Conservation (phyloP, 805 yeast species). For the Candida methanosorbosa region DNA sequence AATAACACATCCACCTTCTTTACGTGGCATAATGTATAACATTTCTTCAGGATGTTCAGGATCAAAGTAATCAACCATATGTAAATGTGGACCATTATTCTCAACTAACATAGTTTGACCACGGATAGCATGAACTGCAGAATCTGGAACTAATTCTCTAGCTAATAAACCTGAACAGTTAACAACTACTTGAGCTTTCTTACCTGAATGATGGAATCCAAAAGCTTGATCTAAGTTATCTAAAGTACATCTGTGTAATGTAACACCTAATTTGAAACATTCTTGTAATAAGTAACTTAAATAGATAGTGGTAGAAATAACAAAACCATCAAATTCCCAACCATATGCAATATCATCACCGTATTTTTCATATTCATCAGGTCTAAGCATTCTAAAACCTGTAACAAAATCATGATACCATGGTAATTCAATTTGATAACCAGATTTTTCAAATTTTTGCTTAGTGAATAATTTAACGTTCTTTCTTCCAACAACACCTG, state of each 20-base stretch:
- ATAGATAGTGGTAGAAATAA: conserved; percentile 21
- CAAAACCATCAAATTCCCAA: conserved; percentile 29
- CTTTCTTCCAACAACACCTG: conserved; percentile 34
- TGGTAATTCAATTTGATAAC: conserved; percentile 16
- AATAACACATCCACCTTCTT: conserved; percentile 63
- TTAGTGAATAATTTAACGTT: conserved; percentile 11
- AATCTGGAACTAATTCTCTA: conserved; percentile 32
- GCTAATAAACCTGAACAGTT: conserved; percentile 53
- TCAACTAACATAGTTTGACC: conserved; percentile 52
- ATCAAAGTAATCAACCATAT: conserved; percentile 18
- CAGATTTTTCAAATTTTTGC: conserved; percentile 6
- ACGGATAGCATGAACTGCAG: conserved; percentile 38
- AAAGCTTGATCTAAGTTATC: conserved; percentile 41
- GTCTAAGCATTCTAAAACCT: conserved; percentile 26
- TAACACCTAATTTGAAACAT: conserved; percentile 38
- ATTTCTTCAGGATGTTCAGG: conserved; percentile 32
- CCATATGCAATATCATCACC: conserved; percentile 28
- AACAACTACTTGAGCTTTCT: conserved; percentile 39
- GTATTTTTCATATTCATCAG: conserved; percentile 26
- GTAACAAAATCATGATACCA: conserved; percentile 44
- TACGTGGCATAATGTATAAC: conserved; percentile 58
- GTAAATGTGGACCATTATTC: conserved; percentile 29
- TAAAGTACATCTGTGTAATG: conserved; percentile 33
- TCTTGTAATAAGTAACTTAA: conserved; percentile 26
- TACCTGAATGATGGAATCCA: conserved; percentile 27